phyloP scores from a whole-genome alignment of 1,284 basidiomycete genomes.

The Pseudozyma thailandica region DNA sequence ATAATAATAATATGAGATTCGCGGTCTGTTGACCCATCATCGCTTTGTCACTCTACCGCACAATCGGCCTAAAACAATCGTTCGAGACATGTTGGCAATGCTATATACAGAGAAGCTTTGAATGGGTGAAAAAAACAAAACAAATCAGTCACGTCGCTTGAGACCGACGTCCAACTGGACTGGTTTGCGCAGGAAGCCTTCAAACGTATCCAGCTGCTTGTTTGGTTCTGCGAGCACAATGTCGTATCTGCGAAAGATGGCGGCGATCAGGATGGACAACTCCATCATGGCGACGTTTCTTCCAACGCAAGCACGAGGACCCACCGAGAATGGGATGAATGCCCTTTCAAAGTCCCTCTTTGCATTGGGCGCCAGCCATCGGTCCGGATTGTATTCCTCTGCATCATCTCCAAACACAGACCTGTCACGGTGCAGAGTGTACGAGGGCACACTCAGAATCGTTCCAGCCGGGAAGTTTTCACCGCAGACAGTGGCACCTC shows the following conservation, averaged over 20 bases:
- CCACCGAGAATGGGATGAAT: conserved; percentile 59
- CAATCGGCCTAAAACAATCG: too few relatives aligned
- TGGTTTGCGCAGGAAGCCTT: conserved; percentile 62
- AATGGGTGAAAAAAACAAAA: too few relatives aligned
- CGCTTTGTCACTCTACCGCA: too few relatives aligned
- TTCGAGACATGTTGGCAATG: too few relatives aligned
- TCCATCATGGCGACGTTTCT: conserved; percentile 61
- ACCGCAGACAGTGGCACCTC: conserved; percentile 54
- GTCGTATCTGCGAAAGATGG: conserved; percentile 57
- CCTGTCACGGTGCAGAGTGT: conserved; percentile 79
- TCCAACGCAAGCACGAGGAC: conserved; percentile 61
- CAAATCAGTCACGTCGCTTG: conserved; percentile 43
- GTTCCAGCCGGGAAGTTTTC: conserved; percentile 75
- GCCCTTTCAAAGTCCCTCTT: conserved; percentile 56
- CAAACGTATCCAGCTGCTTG: conserved; percentile 48
- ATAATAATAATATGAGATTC: too few relatives aligned
- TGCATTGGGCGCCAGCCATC: conserved; percentile 77
- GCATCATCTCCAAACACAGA: conserved; percentile 80
- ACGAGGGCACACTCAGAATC: conserved; percentile 69
- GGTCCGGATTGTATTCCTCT: conserved; percentile 77
- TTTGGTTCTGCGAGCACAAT: conserved; percentile 55
- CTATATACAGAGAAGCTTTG: too few relatives aligned
- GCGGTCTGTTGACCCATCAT: too few relatives aligned
- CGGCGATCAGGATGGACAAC: conserved; percentile 51
- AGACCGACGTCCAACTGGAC: conserved; percentile 45